These are phyloP conservation scores for Candida ascalaphidarum DNA, from an alignment of 805 yeast genomes.

Conservation along the genomic window DNA sequence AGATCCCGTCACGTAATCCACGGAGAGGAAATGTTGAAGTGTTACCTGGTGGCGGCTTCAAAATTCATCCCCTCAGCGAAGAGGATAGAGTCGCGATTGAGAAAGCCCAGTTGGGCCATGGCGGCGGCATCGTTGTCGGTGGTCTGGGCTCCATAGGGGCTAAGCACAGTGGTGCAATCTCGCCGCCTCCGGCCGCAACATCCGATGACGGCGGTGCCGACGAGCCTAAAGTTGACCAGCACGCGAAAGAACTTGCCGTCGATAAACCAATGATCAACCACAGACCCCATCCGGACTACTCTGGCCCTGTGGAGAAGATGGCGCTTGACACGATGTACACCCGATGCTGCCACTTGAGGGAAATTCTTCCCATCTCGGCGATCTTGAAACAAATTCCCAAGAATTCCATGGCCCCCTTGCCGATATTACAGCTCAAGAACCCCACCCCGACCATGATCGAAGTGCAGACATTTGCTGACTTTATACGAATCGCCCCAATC, in stretches of 20 bases:
- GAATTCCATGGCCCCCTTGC: conserved; percentile 69
- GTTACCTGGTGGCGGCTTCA: conserved; percentile 43
- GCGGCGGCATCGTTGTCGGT: conserved; percentile 72
- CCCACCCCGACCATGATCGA: conserved; percentile 90
- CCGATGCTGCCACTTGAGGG: conserved; percentile 87
- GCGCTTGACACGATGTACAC: conserved; percentile 74
- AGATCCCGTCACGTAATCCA: conserved; percentile 82
- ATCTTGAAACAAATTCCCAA: conserved; percentile 74
- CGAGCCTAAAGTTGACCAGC: conserved; percentile 5
- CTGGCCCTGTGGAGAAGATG: conserved; percentile 32
- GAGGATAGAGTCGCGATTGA: conserved; percentile 40
- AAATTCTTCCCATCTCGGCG: conserved; percentile 87
- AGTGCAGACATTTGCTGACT: conserved; percentile 81
- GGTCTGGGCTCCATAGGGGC: conserved; percentile 59
- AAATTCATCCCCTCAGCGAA: conserved; percentile 45
- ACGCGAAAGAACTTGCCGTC: conserved; percentile 6
- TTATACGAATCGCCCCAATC: conserved; percentile 77
- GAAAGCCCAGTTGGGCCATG: conserved; percentile 30
- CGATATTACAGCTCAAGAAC: conserved; percentile 63
- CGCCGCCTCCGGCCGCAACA: too few relatives aligned
- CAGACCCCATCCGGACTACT: conserved; percentile 13
- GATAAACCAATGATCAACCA: conserved; percentile 6
- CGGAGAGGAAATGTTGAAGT: conserved; percentile 66
- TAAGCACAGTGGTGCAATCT: too few relatives aligned
- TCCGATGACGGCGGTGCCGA: not conserved